phyloP scores from a whole-genome alignment of 2,329 filamentous ascomycete genomes.

The Cladosporium austrohemisphaericum region DNA sequence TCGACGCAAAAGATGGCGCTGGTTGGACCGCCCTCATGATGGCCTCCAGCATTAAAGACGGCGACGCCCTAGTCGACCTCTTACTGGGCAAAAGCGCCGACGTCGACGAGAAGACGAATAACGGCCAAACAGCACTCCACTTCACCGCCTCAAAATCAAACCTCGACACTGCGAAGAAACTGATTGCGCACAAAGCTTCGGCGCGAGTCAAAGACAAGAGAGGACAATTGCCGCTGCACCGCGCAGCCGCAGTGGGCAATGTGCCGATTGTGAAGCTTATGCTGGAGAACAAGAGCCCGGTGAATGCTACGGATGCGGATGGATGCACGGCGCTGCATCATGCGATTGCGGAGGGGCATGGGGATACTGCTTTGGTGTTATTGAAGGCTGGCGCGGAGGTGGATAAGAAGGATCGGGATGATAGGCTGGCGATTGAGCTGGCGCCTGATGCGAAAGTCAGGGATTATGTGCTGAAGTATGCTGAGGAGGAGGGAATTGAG shows the following conservation, averaged over 20 bases:
- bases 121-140: constrained; percentile 78
- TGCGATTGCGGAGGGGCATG: constrained; percentile 67
- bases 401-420: constrained; percentile 71
- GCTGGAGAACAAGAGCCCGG: constrained; percentile 70
- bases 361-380: constrained; percentile 77
- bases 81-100: constrained; percentile 68
- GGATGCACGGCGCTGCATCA: constrained; percentile 91
- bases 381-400: constrained; percentile 81
- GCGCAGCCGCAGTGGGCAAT: constrained; percentile 84
- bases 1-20: constrained; percentile 74
- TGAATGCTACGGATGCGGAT: constrained; percentile 77
- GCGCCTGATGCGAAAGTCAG: constrained; percentile 81
- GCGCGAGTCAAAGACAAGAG: constrained; percentile 77
- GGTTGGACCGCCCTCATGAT: constrained; percentile 88
- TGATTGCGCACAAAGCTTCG: constrained; percentile 74
- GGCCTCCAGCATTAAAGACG: constrained; percentile 68
- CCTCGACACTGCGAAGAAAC: constrained; percentile 70
- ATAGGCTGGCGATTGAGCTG: constrained; percentile 69
- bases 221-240: constrained; percentile 86
- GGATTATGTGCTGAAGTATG: constrained; percentile 71
- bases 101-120: constrained; percentile 69
- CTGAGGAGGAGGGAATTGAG: constrained; percentile 81
- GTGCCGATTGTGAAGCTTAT: constrained; percentile 81
- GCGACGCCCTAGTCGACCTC: constrained; percentile 63
- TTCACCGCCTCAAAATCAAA: constrained; percentile 89